Conservation (phyloP, 2,329 filamentous ascomycete genomes). For the Trichophyton simii region DNA sequence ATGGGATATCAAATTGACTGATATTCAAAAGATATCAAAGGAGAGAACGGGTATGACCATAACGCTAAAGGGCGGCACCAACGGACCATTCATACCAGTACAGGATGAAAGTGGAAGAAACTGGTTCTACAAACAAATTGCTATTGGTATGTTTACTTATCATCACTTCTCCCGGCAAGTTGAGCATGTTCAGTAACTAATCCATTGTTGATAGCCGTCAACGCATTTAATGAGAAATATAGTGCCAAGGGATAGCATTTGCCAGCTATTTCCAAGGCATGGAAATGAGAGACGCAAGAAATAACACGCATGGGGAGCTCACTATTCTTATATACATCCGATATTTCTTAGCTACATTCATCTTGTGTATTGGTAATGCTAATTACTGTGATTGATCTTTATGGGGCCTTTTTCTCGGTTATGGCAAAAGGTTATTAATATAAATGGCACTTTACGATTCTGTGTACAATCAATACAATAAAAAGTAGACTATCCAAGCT, state of each 20-base stretch:
- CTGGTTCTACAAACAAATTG: conserved; percentile 55
- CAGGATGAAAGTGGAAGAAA: conserved; percentile 67
- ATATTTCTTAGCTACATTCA: background rate
- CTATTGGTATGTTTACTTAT: conserved; percentile 35
- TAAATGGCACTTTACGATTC: background rate
- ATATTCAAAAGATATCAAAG: conserved; percentile 93
- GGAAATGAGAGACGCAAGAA: background rate
- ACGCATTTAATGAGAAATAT: conserved; percentile 56
- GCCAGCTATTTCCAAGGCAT: background rate
- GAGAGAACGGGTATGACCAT: conserved; percentile 89
- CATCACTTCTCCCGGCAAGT: background rate
- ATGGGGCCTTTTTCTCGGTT: background rate
- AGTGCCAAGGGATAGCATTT: conserved; percentile 43
- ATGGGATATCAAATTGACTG: conserved; percentile 93
- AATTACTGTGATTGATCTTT: background rate
- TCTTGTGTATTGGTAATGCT: background rate
- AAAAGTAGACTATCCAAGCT: background rate
- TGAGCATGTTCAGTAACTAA: background rate
- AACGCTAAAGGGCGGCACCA: conserved; percentile 74
- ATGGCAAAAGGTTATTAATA: background rate
- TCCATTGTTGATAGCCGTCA: conserved; percentile 37
- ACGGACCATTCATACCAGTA: conserved; percentile 89
- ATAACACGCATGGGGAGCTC: background rate
- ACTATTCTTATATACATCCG: background rate
- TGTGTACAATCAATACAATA: background rate